phyloP scores from a whole-genome alignment of 495 filamentous ascomycete species.

The Glonium stellatum region DNA sequence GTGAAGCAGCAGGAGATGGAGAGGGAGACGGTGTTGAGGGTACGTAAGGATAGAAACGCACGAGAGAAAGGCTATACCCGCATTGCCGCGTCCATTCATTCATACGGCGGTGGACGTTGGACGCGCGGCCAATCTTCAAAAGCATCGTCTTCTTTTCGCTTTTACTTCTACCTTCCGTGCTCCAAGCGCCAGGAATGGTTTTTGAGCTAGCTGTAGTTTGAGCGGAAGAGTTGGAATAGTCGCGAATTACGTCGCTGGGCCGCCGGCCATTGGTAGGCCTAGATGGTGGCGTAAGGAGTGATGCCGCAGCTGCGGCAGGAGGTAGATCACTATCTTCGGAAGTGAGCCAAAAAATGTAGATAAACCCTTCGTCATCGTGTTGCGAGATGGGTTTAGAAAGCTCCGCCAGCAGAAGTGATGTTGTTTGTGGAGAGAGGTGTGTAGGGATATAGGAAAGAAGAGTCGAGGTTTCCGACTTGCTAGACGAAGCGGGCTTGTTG shows the following conservation, averaged over 20 bases:
- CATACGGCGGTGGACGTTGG: constrained; percentile 82
- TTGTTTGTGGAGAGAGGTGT: constrained; percentile 53
- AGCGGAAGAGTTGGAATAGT: constrained; percentile 40
- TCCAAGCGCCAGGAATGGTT: neutral
- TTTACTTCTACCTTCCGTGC: neutral
- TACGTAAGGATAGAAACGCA: constrained; percentile 86
- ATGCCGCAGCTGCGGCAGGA: constrained; percentile 51
- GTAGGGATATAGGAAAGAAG: constrained; percentile 63
- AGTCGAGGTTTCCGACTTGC: constrained; percentile 40
- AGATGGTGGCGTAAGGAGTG: constrained; percentile 45
- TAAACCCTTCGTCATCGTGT: constrained; percentile 81
- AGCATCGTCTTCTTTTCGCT: constrained; percentile 52
- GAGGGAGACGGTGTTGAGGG: constrained; percentile 45
- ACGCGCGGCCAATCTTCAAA: constrained; percentile 86
- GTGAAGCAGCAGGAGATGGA: constrained; percentile 26
- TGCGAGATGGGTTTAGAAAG: constrained; percentile 73
- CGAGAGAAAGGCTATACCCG: constrained; percentile 73
- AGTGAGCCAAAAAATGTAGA: constrained; percentile 95
- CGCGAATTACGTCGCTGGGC: constrained; percentile 59
- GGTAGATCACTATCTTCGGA: constrained; percentile 45
- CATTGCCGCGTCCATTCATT: constrained; percentile 93
- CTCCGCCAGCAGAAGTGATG: constrained; percentile 61
- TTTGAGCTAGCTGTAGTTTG: constrained; percentile 19
- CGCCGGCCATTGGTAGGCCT: constrained; percentile 44
- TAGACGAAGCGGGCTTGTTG: constrained; percentile 35